Evolutionary conservation across 2,329 filamentous ascomycete genomes (phyloP).

Genomic region (Daldinia sp.): DNA sequence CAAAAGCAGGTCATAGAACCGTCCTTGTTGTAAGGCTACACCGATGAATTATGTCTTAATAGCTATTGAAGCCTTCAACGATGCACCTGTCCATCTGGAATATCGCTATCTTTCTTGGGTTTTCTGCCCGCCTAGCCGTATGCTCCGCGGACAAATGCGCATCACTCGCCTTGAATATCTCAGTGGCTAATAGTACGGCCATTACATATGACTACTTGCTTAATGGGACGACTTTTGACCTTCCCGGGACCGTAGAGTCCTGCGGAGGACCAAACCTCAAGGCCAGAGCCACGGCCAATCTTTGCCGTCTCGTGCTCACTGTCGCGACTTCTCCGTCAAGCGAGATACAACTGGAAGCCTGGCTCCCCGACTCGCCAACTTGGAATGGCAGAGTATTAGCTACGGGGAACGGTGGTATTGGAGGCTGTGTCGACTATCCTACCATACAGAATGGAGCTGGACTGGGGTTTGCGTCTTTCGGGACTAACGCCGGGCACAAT

Average conservation of each 20-base stretch:
- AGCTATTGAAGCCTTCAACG: not conserved
- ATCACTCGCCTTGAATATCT: not conserved
- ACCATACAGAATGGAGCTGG: conserved; percentile 55
- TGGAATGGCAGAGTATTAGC: conserved; percentile 57
- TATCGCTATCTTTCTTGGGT: not conserved
- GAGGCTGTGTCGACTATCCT: conserved; percentile 57
- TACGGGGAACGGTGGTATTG: conserved; percentile 57
- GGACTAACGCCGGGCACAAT: conserved; percentile 58
- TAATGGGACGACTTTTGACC: not conserved
- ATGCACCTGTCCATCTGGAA: not conserved
- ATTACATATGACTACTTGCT: not conserved
- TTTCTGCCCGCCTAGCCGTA: not conserved
- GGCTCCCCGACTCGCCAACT: conserved; percentile 32
- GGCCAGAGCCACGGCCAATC: not conserved
- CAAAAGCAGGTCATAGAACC: no score
- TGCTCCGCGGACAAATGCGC: not conserved
- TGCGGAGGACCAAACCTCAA: not conserved
- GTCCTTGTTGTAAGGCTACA: not conserved
- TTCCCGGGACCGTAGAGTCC: conserved; percentile 1
- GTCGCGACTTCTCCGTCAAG: conserved; percentile 30
- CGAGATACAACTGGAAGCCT: conserved; percentile 37
- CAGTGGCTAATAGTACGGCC: not conserved
- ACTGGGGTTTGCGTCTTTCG: conserved; percentile 48
- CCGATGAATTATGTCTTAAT: not conserved
- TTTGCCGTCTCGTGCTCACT: not conserved